Evolutionary conservation across 1,139 yeast genomes (phyloP), one percentile per base, ranked within the genome.

Genomic region (Blastobotrys proliferans): DNA sequence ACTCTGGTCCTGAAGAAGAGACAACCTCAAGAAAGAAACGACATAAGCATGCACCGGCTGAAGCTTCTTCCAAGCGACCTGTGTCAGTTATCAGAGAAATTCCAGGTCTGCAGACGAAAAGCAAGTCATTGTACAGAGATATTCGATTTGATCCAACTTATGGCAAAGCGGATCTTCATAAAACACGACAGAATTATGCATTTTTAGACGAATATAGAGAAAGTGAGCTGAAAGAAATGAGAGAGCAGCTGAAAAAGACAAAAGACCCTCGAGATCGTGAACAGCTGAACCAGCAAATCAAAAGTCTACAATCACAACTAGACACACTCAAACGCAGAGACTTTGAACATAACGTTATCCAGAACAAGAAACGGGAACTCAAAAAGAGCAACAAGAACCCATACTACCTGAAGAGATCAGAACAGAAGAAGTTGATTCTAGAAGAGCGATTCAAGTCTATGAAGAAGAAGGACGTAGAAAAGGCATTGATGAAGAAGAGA

Each of bases 401-500:
- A 10, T 81, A 69, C 63, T 85, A 76, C 64, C 72, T 92, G 62
- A 90, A 87, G 70, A 73, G 81, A 53, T 74, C 68, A 46, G 97
- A 90, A 51, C 80, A 85, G 69, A 72, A 94, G 50, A 87, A 85
- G 67, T 74, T 92, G 61, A 72, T 92, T 41, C 90, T 88, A 60
- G 83, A 83, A 67, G 95, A 92, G 63, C 85, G 85, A 64, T 92
- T 83, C 68, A 94, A 86, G 51, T 67, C 70, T 47, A 84, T 92
- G 96, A 85, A 79, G 69, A 70, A 82, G 35, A 73, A 75, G 48
- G 96, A 92, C 62, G 76, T 95, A 57, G 90, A 84, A 54, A 83
- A 83, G 73, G 88, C 83, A 30, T 77, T 92, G 76, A 96, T 88
- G 67, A 77, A 96, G 62, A 85, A 90, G 75, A 78, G 97, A 61